These are phyloP conservation scores for Geotrichum restrictum DNA, from an alignment of 1,139 yeast species.

Conservation along the genomic window DNA sequence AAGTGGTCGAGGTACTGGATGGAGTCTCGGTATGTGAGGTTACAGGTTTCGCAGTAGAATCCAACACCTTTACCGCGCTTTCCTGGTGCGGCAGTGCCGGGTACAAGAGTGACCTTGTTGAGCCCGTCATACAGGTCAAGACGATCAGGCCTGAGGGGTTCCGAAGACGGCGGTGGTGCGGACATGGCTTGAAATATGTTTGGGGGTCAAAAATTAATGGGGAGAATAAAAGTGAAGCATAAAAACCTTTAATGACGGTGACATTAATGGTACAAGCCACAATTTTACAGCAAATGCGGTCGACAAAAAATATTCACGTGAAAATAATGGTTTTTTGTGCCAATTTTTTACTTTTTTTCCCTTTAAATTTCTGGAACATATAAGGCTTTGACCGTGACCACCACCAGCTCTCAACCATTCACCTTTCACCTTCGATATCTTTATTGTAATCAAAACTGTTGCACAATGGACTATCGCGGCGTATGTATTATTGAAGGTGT, in stretches of 20 bases:
- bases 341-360: too few relatives aligned
- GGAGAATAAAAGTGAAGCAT: too few relatives aligned
- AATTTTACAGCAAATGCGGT: too few relatives aligned
- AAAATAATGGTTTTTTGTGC: too few relatives aligned
- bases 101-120: constrained; percentile 47
- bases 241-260: too few relatives aligned
- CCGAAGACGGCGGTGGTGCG: background rate
- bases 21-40: constrained; percentile 74
- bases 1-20: constrained; percentile 78
- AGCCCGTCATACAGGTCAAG: constrained; percentile 44
- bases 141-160: constrained; percentile 23
- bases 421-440: background rate
- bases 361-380: too few relatives aligned
- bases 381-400: background rate
- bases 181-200: background rate
- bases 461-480: constrained; percentile 29
- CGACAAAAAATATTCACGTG: too few relatives aligned
- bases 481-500: constrained; percentile 23
- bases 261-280: too few relatives aligned
- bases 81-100: constrained; percentile 44
- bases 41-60: constrained; percentile 76
- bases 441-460: background rate
- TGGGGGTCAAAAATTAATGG: background rate
- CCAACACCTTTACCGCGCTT: constrained; percentile 69
- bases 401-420: background rate